phyloP scores from a whole-genome alignment of 2,329 filamentous ascomycete genomes.

The Monilinia vaccinii-corymbosi region DNA sequence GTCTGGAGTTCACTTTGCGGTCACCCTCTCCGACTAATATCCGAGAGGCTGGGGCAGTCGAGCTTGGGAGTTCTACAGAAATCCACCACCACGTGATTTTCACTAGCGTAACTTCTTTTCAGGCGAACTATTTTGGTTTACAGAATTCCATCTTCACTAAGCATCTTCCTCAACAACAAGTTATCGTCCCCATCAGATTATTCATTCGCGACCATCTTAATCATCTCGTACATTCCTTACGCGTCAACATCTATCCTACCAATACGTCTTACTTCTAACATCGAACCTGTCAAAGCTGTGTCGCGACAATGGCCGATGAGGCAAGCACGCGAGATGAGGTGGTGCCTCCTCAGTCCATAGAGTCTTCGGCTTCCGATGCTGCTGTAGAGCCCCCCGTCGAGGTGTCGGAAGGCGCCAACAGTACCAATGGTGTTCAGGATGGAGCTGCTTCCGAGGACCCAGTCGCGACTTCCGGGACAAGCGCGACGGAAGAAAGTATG shows the following conservation, averaged over 20 bases:
- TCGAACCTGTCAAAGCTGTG: slow-evolving; percentile 12
- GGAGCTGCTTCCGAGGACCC: slow-evolving; percentile 16
- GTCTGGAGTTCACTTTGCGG: slow-evolving; percentile 4
- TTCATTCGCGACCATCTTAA: slow-evolving; percentile 11
- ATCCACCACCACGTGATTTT: slow-evolving; percentile 10
- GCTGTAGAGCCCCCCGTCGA: slow-evolving; percentile 14
- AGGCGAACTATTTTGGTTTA: slow-evolving; percentile 15
- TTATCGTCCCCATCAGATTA: slow-evolving; percentile 17
- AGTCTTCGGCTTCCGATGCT: slow-evolving; percentile 11
- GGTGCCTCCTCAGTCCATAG: slow-evolving; percentile 13
- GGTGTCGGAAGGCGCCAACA: slow-evolving; percentile 16
- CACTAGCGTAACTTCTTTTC: slow-evolving; percentile 13
- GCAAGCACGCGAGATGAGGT: slow-evolving; percentile 17
- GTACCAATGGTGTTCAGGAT: slow-evolving; percentile 11
- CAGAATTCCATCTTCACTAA: slow-evolving; percentile 12
- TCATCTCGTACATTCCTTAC: slow-evolving; percentile 14
- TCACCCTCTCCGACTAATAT: slow-evolving; percentile 10
- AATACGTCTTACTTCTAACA: slow-evolving; percentile 8
- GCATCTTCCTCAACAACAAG: slow-evolving; percentile 13
- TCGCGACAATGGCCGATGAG: slow-evolving; percentile 27
- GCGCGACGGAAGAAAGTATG: slow-evolving; percentile 17
- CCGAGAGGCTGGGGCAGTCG: slow-evolving; percentile 8
- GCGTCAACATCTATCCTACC: slow-evolving; percentile 15
- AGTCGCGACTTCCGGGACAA: slow-evolving; percentile 22
- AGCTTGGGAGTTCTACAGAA: slow-evolving; percentile 11